Base-by-base conservation (phyloP, 1,139 yeast genomes). In the Debaryomyces coudertii region DNA sequence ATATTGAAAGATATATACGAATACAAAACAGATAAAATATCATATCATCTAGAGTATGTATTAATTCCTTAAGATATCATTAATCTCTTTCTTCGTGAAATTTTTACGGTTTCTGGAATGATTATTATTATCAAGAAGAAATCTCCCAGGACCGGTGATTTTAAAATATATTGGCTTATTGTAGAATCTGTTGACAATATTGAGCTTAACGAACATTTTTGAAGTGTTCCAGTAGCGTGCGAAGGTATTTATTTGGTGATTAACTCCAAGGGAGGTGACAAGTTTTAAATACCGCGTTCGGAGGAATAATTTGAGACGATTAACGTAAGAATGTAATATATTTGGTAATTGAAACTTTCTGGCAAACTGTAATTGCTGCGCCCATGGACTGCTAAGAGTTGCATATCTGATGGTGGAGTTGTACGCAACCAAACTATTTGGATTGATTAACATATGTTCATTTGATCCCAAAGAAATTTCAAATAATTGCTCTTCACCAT, bases 391-490 rank as follows among this genome's bases (percentile, higher is more conserved):
- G 8, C 28, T 27, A 28, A 38, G 25, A 7, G 41, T 38, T 6
- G 41, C 16, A 28, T 25, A 38, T 3, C 35, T 12, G n/a, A 38
- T 28, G 12, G 33, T 11, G 8, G 41, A 38, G n/a, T 38, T 38
- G 20, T n/a, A 62, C 1, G 76, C 81, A 9, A 76, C 55, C 18
- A 77, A 53, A 27, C 68, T 57, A 36, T 60, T 57, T 1, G 78
- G 72, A 44, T 63, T 68, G 1, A 76, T 58, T 14, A 64, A 54
- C 2, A 76, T 52, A 12, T 62, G 54, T 53, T 77, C 80, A 3
- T 57, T 61, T 8, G 57, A 53, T 4, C 45, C 48, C 20, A 78
- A 49, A 14, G 62, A 54, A 6, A 76, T 43, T 35, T 70, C 65
- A 16, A 66, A 54, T 2, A 73, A 49, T 38, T 68, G 68, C 20